Evolutionary conservation across 345 rosid species (phyloP).

Genomic region (Iberis pinnata): DNA sequence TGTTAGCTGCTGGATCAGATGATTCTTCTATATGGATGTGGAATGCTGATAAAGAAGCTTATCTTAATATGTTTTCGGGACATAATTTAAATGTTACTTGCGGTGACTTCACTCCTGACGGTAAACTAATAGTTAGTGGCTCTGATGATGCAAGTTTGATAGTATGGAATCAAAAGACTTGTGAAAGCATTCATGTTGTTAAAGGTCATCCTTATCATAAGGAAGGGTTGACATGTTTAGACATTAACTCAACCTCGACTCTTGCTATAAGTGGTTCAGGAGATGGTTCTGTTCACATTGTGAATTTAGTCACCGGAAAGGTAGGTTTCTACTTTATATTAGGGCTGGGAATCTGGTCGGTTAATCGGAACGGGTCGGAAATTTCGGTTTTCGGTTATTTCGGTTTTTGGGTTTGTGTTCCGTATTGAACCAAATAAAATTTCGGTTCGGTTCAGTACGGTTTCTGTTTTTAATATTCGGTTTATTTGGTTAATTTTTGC

Average conservation of each 20-base stretch:
- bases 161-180: constrained; percentile 84
- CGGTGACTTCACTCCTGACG: constrained; percentile 94
- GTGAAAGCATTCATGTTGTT: constrained; percentile 63
- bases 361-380: too few species aligned
- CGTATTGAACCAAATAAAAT: too few species aligned
- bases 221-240: constrained; percentile 69
- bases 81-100: constrained; percentile 66
- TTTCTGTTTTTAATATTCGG: too few species aligned
- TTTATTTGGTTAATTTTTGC: too few species aligned
- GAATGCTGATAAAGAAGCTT: constrained; percentile 78
- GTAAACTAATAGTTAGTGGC: constrained; percentile 83
- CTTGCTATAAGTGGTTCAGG: constrained; percentile 76
- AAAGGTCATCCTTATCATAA: constrained; percentile 89
- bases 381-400: too few species aligned
- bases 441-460: too few species aligned
- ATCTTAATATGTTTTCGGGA: constrained; percentile 71
- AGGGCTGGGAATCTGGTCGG: too few species aligned
- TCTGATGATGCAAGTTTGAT: constrained; percentile 89
- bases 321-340: constrained; percentile 48
- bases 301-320: constrained; percentile 74
- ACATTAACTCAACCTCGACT: constrained; percentile 64
- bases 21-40: constrained; percentile 86
- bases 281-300: constrained; percentile 72
- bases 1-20: constrained; percentile 84
- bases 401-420: too few species aligned